Base-by-base conservation (phyloP, 257 asterid genomes). In the Nicotiana attenuata region DNA sequence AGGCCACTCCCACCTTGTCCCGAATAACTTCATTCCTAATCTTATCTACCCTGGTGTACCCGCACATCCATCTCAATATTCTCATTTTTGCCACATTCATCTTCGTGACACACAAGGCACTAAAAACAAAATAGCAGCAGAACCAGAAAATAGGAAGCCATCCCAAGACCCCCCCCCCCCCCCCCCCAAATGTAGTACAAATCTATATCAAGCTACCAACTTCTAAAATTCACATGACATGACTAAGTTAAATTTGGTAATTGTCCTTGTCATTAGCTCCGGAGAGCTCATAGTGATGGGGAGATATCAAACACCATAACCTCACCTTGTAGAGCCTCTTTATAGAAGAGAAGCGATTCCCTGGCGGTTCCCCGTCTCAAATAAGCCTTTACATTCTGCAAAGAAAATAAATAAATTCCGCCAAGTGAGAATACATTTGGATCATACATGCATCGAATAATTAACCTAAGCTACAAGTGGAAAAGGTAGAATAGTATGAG, bases 251-350 rank as follows among this genome's bases (percentile, higher is more conserved):
- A 22, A 73, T 73, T 73, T 14, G 31, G 79, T 47, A 47, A 24
- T 22, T 45, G 24, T 73, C 22, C 14, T 14, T 71, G n/a, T 24
- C 61, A 73, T 24, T 24, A 47, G 79, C 15, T 73, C 50, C 50
- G 24, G 59, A 73, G 50, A 47, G 61, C 24, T 66, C 24, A 3
- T 47, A 24, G 61, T 22, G 41, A 73, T 22, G 5, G 15, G 20
- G 61, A 47, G 79, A 22, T 22, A 45, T 24, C 38, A 73, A 47
- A 11, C 78, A 47, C 31, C 38, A 80, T 71, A 82, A 31, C 22
- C 88, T 83, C 83, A 93, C 98, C 98, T 93, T 90, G 92, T 90
- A 93, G 97, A 89, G 98, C 95, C 86, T 91, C 97, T 81, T 82
- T 90, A 85, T 89, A 91, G 86, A 82, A 85, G 81, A 91, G 86